Evolutionary conservation across 2,329 filamentous ascomycete species (phyloP).

Genomic region (Hymenoscyphus linearis): DNA sequence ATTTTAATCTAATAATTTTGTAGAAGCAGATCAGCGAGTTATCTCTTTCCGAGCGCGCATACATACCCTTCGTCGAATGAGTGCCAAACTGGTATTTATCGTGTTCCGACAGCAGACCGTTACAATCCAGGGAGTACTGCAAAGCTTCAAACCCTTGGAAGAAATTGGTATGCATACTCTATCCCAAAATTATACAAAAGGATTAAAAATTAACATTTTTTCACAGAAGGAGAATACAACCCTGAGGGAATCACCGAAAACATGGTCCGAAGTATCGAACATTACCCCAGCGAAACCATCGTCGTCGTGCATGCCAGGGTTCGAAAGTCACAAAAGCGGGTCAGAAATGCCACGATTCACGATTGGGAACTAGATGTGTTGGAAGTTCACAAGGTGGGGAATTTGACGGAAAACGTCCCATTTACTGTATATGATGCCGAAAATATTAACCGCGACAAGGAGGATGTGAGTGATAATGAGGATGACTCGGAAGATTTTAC

Average conservation of each 20-base stretch:
- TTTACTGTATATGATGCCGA: slow-evolving; percentile 69
- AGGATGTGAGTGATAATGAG: slow-evolving; percentile 49
- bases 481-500: slow-evolving; percentile 5
- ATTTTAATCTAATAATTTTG: slow-evolving; percentile 3
- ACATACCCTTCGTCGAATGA: slow-evolving; percentile 76
- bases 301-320: slow-evolving; percentile 71
- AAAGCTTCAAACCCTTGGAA: slow-evolving; percentile 22
- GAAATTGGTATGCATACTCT: slow-evolving; percentile 17
- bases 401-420: slow-evolving; percentile 56
- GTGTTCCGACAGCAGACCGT: slow-evolving; percentile 78
- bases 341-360: slow-evolving; percentile 71
- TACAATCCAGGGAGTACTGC: slow-evolving; percentile 78
- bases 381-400: slow-evolving; percentile 56
- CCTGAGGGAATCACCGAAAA: slow-evolving; percentile 56
- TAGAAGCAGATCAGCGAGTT: slow-evolving; percentile 26
- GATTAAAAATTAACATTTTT: neutral
- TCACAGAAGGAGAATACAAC: slow-evolving; percentile 28
- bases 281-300: slow-evolving; percentile 71
- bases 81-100: slow-evolving; percentile 76
- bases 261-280: slow-evolving; percentile 85
- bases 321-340: slow-evolving; percentile 65
- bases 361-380: slow-evolving; percentile 71
- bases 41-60: slow-evolving; percentile 61
- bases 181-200: neutral
- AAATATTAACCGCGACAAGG: slow-evolving; percentile 49